Percentiles rank a stretch among this genome's conserved stretches.
Conservation (phyloP, 441 rosid genomes). For the Eruca vesicaria region DNA sequence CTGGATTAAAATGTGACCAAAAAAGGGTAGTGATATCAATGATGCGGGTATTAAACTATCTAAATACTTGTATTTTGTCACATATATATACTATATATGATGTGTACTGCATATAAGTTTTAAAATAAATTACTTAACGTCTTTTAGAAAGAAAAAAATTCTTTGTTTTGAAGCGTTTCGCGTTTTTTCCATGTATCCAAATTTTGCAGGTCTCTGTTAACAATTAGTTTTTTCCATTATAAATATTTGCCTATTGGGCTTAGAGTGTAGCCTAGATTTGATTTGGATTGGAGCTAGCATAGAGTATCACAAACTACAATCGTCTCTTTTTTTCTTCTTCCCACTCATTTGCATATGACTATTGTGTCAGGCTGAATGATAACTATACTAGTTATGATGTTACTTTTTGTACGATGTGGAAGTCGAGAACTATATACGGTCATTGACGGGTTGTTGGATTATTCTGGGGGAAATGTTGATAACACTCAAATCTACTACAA, state of each 20-base stretch:
- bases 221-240: neutral
- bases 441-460: neutral
- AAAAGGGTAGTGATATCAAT: too few species aligned
- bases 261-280: neutral
- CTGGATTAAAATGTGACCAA: too few species aligned
- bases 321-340: neutral
- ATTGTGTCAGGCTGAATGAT: neutral
- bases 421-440: neutral
- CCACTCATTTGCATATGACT: neutral
- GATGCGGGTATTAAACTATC: too few species aligned
- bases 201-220: neutral
- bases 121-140: too few species aligned
- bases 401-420: neutral
- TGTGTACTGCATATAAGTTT: too few species aligned
- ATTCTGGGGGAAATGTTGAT: neutral
- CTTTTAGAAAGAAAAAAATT: too few species aligned
- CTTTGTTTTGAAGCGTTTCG: too few species aligned
- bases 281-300: neutral
- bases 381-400: neutral
- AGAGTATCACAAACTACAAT: neutral
- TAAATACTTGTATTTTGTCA: too few species aligned
- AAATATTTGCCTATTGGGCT: slow-evolving; percentile 6
- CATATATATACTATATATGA: too few species aligned
- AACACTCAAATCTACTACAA: neutral
- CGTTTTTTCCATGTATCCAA: neutral